Percentiles rank a stretch among this genome's conserved stretches.
phyloP scores from a whole-genome alignment of 108 stramenopile species.

The Pseudonitzschia multiseries region DNA sequence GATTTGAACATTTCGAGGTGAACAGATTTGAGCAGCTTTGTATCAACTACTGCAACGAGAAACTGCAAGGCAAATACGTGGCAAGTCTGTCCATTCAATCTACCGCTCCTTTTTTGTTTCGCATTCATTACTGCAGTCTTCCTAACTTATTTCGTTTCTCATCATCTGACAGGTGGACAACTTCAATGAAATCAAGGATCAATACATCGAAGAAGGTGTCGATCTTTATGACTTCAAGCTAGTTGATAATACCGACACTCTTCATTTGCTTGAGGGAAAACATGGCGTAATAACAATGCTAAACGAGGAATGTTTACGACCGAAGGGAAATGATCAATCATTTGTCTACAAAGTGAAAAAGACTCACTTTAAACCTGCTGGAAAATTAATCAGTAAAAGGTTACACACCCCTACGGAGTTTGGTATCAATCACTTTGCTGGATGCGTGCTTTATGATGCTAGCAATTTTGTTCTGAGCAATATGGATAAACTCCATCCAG shows the following conservation, averaged over 20 bases:
- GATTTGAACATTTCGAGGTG: conserved; percentile 92
- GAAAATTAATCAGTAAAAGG: conserved; percentile 49
- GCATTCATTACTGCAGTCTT: neutral
- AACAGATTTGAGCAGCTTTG: conserved; percentile 96
- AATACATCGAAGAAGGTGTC: conserved; percentile 90
- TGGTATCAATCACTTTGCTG: conserved; percentile 86
- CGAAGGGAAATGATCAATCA: conserved; percentile 76
- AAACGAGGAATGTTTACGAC: conserved; percentile 93
- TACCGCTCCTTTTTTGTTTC: neutral
- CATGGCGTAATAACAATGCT: conserved; percentile 84
- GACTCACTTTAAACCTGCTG: conserved; percentile 36
- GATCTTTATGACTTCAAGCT: conserved; percentile 80
- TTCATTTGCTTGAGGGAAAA: conserved; percentile 88
- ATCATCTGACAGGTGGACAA: conserved; percentile 39
- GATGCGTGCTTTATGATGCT: conserved; percentile 80
- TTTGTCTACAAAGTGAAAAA: conserved; percentile 73
- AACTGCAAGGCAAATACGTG: conserved; percentile 92
- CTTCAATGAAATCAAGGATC: conserved; percentile 57
- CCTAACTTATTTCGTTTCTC: neutral
- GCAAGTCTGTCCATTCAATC: neutral
- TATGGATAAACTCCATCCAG: conserved; percentile 76
- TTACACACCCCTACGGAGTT: conserved; percentile 70
- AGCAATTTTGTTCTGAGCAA: conserved; percentile 78
- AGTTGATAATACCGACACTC: conserved; percentile 86
- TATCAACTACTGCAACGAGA: conserved; percentile 96